Evolutionary conservation across 1,284 basidiomycete species (phyloP).

Genomic region (Cystobasidiaceae sp.): DNA sequence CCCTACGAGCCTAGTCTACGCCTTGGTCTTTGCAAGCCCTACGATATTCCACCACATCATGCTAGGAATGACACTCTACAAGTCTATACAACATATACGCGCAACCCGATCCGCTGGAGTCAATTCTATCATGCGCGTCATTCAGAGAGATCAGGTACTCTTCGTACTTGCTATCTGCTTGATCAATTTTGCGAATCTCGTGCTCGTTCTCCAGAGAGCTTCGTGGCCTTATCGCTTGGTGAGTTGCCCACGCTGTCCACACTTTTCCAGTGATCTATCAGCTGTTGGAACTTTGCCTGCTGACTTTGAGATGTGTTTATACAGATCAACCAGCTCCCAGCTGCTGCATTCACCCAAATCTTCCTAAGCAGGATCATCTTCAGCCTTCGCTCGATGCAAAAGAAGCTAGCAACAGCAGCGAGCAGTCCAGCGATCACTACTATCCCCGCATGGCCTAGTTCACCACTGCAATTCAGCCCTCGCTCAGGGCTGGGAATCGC

Average conservation of each 20-base stretch:
- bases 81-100: conserved; percentile 12
- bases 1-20: conserved; percentile 10
- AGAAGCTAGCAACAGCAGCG: background rate
- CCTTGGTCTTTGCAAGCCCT: conserved; percentile 28
- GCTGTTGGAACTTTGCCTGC: no score
- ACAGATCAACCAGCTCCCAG: conserved; percentile 29
- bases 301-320: no score
- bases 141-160: conserved; percentile 26
- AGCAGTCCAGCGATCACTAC: background rate
- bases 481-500: no score
- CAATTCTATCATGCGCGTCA: background rate
- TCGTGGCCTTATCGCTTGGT: conserved; percentile 25
- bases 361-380: conserved; percentile 30
- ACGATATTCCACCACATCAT: conserved; percentile 28
- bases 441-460: no score
- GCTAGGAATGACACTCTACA: conserved; percentile 30
- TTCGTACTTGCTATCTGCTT: conserved; percentile 32
- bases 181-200: conserved; percentile 31
- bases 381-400: background rate
- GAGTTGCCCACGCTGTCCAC: background rate
- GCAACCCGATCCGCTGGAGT: conserved; percentile 5
- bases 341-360: conserved; percentile 24
- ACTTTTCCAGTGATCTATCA: no score
- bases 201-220: conserved; percentile 23
- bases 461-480: no score